Evolutionary conservation across 768 basidiomycete genomes (phyloP).

Genomic region (Tulasnella calospora): DNA sequence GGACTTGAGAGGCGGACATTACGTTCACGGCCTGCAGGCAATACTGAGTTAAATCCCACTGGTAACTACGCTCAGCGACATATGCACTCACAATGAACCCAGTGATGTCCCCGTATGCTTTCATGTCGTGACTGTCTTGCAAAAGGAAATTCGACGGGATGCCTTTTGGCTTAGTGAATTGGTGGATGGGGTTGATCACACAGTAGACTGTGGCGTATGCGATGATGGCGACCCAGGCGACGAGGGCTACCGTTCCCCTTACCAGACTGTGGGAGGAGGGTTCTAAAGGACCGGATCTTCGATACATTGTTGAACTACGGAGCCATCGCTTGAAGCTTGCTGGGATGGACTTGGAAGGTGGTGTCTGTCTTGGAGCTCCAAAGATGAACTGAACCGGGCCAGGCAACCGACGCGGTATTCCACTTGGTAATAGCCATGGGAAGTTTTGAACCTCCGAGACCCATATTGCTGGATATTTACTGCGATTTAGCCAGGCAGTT

Average conservation of each 20-base stretch:
- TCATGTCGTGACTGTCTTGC: background rate
- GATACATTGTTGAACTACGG: background rate
- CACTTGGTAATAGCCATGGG: background rate
- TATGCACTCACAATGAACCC: background rate
- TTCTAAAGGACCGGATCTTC: background rate
- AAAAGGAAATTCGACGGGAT: background rate
- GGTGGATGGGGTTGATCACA: background rate
- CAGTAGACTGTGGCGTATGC: background rate
- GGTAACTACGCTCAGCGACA: background rate
- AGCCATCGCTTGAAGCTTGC: background rate
- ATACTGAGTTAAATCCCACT: background rate
- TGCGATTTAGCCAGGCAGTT: background rate
- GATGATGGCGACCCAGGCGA: background rate
- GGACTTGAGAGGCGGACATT: background rate
- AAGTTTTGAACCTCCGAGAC: background rate
- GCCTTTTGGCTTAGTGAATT: background rate
- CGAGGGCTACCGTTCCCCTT: background rate
- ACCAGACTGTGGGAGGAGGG: background rate
- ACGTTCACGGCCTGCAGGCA: background rate
- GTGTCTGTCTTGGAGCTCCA: background rate
- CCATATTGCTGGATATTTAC: background rate
- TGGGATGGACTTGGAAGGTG: background rate
- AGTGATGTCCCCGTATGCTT: background rate
- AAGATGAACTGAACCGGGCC: background rate
- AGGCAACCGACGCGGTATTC: no score